These are phyloP conservation scores for Phoma sp. DNA, from an alignment of 2,329 filamentous ascomycete genomes.

Conservation along the genomic window DNA sequence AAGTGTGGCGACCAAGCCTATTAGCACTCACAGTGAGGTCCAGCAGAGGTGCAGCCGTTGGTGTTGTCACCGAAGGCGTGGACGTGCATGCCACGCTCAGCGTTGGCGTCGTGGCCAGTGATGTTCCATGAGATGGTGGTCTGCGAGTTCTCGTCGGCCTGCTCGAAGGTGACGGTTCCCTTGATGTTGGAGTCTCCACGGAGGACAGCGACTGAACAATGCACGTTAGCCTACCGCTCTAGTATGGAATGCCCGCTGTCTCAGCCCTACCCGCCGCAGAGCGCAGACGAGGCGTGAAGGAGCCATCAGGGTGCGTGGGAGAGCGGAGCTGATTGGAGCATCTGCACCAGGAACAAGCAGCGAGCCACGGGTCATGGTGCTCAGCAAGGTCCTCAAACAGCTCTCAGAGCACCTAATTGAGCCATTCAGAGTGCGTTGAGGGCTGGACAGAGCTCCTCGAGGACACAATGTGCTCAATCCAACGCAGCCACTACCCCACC, in stretches of 20 bases:
- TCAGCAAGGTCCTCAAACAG: slow-evolving; percentile 36
- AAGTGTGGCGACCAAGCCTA: background rate
- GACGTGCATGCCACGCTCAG: slow-evolving; percentile 97
- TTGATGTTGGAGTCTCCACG: slow-evolving; percentile 96
- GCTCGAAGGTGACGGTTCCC: slow-evolving; percentile 95
- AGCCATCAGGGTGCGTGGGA: slow-evolving; percentile 41
- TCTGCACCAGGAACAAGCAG: slow-evolving; percentile 14
- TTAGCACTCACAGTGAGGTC: slow-evolving; percentile 84
- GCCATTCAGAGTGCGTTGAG: slow-evolving; percentile 17
- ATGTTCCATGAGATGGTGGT: slow-evolving; percentile 95
- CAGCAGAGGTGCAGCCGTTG: slow-evolving; percentile 98
- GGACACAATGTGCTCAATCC: slow-evolving; percentile 67
- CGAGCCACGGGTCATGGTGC: slow-evolving; percentile 9
- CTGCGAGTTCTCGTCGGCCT: slow-evolving; percentile 78
- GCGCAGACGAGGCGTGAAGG: slow-evolving; percentile 10
- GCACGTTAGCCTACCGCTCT: background rate
- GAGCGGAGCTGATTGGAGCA: slow-evolving; percentile 35
- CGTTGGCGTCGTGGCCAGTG: slow-evolving; percentile 89
- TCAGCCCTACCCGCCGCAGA: slow-evolving; percentile 11
- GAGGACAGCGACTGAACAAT: slow-evolving; percentile 81
- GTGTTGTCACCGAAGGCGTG: slow-evolving; percentile 99
- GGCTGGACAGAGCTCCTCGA: slow-evolving; percentile 17
- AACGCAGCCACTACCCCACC: slow-evolving; percentile 55
- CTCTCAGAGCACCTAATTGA: slow-evolving; percentile 28
- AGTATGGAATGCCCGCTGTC: background rate